Percentiles rank a stretch among this genome's conserved stretches.
Evolutionary conservation across 192 early-diverging fungal genomes (phyloP).

Genomic region (Tieghemiomyces parasiticus): DNA sequence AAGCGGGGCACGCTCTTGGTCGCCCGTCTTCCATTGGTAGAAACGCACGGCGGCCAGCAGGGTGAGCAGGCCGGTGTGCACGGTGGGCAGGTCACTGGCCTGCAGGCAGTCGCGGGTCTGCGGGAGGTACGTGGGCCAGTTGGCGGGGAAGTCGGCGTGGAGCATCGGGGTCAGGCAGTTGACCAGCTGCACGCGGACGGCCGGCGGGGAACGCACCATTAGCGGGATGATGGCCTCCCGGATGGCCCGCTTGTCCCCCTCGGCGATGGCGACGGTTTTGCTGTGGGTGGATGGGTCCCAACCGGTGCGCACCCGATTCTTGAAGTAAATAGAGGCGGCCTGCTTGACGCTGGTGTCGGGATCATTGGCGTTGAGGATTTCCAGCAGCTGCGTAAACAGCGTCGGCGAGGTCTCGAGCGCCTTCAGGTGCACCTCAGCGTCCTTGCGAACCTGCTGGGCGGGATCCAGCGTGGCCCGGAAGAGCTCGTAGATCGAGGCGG

Average conservation of each 20-base stretch:
- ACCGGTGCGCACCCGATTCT: constrained; percentile 58
- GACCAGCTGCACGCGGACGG: constrained; percentile 72
- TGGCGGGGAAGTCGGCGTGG: constrained; percentile 54
- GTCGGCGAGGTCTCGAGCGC: constrained; percentile 35
- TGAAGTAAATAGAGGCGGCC: constrained; percentile 68
- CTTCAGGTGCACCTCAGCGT: constrained; percentile 69
- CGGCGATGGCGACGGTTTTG: constrained; percentile 32
- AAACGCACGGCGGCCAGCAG: constrained; percentile 66
- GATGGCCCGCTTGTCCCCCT: constrained; percentile 53
- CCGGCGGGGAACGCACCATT: constrained; percentile 49
- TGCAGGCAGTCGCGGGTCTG: constrained; percentile 47
- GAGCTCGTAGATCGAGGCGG: constrained; percentile 33
- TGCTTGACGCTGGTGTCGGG: constrained; percentile 22
- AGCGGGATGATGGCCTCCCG: constrained; percentile 59
- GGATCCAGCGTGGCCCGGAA: constrained; percentile 68
- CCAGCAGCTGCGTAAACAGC: constrained; percentile 26
- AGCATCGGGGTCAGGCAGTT: constrained; percentile 64
- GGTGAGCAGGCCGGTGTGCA: constrained; percentile 65
- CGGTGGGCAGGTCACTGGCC: constrained; percentile 42
- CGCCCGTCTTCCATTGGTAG: constrained; percentile 48
- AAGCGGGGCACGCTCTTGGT: constrained; percentile 45
- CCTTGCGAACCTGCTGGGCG: constrained; percentile 62
- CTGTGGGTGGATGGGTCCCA: constrained; percentile 37
- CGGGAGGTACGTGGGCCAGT: constrained; percentile 66
- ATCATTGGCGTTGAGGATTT: constrained; percentile 21